Evolutionary conservation across 768 basidiomycete species (phyloP).

Genomic region (Tylopilus intermedius): DNA sequence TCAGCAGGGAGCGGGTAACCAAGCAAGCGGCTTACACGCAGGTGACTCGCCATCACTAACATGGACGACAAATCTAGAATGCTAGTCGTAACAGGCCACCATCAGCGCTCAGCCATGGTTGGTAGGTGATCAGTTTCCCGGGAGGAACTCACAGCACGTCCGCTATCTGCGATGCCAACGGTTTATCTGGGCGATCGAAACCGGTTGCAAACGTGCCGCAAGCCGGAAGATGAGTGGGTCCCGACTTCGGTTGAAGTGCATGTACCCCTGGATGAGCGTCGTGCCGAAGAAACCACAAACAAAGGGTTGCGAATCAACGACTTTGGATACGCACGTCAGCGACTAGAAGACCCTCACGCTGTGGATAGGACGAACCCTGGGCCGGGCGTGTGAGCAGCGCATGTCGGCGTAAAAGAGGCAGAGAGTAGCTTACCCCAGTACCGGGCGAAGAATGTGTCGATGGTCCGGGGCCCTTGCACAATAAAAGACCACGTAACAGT

Average conservation of each 20-base stretch:
- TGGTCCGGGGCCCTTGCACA: no score
- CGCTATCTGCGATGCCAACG: no score
- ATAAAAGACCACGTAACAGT: background rate
- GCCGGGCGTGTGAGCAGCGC: background rate
- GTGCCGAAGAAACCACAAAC: background rate
- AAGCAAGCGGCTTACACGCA: background rate
- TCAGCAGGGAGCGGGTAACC: background rate
- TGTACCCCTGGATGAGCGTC: background rate
- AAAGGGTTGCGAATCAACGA: no score
- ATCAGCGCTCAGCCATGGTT: background rate
- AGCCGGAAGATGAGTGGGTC: no score
- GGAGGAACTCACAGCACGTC: background rate
- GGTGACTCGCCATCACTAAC: background rate
- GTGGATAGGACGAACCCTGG: no score
- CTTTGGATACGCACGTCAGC: no score
- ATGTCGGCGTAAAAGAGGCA: background rate
- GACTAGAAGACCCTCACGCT: background rate
- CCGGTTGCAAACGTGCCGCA: no score
- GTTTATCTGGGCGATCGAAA: no score
- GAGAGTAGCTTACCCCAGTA: constrained; percentile 4
- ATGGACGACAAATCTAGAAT: constrained; percentile 1
- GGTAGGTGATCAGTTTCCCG: no score
- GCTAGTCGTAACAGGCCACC: background rate
- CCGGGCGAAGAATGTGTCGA: background rate
- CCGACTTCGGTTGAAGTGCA: no score